phyloP scores from a whole-genome alignment of 805 yeast species.

The Saccharomyces eubayanus region DNA sequence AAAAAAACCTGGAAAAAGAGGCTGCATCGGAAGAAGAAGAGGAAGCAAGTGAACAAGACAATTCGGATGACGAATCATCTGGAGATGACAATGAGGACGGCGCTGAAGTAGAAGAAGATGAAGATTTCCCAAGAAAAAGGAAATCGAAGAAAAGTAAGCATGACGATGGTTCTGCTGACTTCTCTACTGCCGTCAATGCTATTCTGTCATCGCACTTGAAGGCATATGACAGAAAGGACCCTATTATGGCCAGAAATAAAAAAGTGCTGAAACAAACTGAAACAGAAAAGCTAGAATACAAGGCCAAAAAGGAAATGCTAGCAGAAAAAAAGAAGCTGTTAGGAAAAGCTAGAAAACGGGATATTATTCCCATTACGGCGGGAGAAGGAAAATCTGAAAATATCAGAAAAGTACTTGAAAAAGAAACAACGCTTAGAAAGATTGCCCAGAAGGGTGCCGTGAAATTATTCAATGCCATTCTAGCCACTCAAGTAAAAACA shows the following conservation, averaged over 20 bases:
- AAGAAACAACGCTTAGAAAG: constrained; percentile 63
- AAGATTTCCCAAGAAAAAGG: constrained; percentile 39
- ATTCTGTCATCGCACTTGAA: constrained; percentile 78
- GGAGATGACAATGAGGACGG: not conserved
- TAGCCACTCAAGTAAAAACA: constrained; percentile 65
- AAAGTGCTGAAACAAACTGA: constrained; percentile 63
- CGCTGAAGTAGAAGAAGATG: constrained; percentile 28
- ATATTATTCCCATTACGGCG: constrained; percentile 58
- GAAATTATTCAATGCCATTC: constrained; percentile 71
- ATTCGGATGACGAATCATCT: constrained; percentile 16
- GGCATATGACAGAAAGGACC: constrained; percentile 83
- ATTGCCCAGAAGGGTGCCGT: constrained; percentile 86
- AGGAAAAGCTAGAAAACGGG: constrained; percentile 58
- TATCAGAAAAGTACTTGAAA: constrained; percentile 50
- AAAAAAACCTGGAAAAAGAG: constrained; percentile 1
- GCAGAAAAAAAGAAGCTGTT: constrained; percentile 63
- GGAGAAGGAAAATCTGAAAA: constrained; percentile 33
- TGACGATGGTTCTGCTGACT: constrained; percentile 66
- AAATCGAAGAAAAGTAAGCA: constrained; percentile 48
- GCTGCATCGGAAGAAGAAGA: constrained; percentile 11
- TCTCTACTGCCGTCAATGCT: constrained; percentile 77
- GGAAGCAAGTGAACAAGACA: constrained; percentile 17
- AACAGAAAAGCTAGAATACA: constrained; percentile 69
- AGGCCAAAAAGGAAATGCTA: constrained; percentile 63
- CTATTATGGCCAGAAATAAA: constrained; percentile 81